Evolutionary conservation across 495 filamentous ascomycete genomes (phyloP).

Genomic region (Antarctomyces pellizariae): DNA sequence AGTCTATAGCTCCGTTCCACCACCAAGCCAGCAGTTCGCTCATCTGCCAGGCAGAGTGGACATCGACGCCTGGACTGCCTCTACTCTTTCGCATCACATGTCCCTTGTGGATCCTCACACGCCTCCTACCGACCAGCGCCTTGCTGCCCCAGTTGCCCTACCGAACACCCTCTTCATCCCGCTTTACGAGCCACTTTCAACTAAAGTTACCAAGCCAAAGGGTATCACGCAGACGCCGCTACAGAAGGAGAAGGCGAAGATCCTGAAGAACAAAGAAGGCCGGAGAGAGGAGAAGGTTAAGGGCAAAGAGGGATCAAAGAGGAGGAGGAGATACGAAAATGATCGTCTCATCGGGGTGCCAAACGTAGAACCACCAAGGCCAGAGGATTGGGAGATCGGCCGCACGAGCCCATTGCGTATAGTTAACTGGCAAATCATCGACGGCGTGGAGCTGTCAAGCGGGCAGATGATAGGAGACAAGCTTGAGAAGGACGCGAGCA

Average conservation of each 20-base stretch:
- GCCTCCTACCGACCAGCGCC: too few relatives aligned
- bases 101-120: too few relatives aligned
- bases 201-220: too few relatives aligned
- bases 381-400: constrained; percentile 55
- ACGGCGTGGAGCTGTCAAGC: constrained; percentile 26
- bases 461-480: constrained; percentile 26
- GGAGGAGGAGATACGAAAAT: constrained; percentile 86
- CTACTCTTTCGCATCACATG: too few relatives aligned
- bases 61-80: constrained; percentile 25
- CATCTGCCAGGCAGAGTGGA: constrained; percentile 11
- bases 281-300: constrained; percentile 70
- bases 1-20: constrained; percentile 9
- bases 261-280: too few relatives aligned
- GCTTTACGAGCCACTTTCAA: too few relatives aligned
- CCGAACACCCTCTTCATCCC: too few relatives aligned
- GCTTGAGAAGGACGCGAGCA: constrained; percentile 15
- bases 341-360: constrained; percentile 75
- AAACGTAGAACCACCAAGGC: constrained; percentile 55
- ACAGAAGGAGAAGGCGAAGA: too few relatives aligned
- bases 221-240: too few relatives aligned
- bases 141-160: too few relatives aligned
- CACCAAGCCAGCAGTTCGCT: constrained; percentile 10
- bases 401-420: constrained; percentile 54
- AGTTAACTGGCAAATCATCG: constrained; percentile 77
- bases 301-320: constrained; percentile 77